Percentiles rank a stretch among this genome's conserved stretches.
Conservation (phyloP, 2,329 filamentous ascomycete genomes). For the Verticillium klebahnii region DNA sequence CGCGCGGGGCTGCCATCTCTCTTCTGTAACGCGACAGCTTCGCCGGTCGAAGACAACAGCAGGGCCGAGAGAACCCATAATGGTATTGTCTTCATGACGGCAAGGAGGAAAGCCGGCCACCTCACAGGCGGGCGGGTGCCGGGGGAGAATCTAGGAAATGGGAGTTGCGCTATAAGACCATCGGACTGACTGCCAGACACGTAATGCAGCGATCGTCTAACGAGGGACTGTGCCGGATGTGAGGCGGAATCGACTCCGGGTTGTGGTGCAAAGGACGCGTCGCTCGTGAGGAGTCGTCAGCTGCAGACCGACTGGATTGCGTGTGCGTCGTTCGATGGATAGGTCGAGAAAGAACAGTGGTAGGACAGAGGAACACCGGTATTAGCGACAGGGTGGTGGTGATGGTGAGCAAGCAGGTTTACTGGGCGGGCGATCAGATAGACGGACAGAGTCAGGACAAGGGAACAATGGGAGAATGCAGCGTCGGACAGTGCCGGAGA, state of each 20-base stretch:
- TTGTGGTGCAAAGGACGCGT: background rate
- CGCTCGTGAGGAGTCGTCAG: background rate
- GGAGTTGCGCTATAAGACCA: background rate
- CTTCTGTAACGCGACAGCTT: constrained; percentile 21
- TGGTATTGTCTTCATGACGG: constrained; percentile 30
- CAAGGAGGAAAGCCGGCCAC: background rate
- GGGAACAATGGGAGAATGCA: background rate
- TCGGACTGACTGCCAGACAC: background rate
- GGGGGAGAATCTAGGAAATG: background rate
- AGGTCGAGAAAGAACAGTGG: background rate
- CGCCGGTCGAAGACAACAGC: constrained; percentile 18
- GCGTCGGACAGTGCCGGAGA: background rate
- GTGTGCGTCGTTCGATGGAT: background rate
- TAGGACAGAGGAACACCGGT: background rate
- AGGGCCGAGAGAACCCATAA: constrained; percentile 23
- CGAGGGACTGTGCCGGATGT: background rate
- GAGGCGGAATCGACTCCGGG: background rate
- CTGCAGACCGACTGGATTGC: background rate
- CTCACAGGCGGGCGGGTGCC: background rate
- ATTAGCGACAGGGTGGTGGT: background rate
- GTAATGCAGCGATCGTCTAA: background rate
- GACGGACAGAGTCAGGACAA: background rate
- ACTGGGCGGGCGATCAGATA: background rate
- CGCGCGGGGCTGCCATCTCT: constrained; percentile 28
- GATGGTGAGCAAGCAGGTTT: background rate